Percentiles rank a stretch among this genome's conserved stretches.
These are phyloP conservation scores for Cryphonectria carpinicola DNA, from an alignment of 2,329 filamentous ascomycete species.

Conservation along the genomic window DNA sequence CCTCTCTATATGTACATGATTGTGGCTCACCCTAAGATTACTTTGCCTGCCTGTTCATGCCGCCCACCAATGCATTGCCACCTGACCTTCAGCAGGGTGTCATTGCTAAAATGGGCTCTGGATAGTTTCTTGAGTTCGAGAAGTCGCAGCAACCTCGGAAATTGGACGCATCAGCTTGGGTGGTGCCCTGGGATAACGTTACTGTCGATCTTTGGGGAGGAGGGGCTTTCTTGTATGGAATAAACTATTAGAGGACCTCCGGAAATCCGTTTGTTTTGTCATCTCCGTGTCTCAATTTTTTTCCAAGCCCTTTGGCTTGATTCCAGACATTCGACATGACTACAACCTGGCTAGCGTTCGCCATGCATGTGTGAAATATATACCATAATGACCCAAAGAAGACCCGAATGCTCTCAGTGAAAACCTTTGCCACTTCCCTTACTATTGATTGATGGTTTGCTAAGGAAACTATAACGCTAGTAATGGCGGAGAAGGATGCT, in stretches of 20 bases:
- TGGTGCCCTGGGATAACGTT: neutral
- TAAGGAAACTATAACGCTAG: neutral
- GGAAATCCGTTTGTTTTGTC: neutral
- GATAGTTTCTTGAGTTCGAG: neutral
- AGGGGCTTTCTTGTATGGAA: neutral
- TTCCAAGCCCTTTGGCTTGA: neutral
- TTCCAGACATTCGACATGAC: neutral
- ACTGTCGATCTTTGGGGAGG: neutral
- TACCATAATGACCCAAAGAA: neutral
- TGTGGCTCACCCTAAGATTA: too few species aligned
- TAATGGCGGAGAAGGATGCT: neutral
- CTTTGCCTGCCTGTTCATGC: neutral
- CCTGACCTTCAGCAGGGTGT: neutral
- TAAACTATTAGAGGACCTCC: neutral
- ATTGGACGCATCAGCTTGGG: neutral
- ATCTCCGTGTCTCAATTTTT: neutral
- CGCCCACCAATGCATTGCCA: neutral
- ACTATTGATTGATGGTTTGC: neutral
- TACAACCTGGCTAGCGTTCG: neutral
- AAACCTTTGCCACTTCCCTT: neutral
- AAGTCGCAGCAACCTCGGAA: neutral
- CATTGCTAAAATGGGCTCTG: neutral
- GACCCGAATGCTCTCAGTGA: neutral
- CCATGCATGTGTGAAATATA: neutral
- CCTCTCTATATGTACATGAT: neutral